These are phyloP conservation scores for Phylloporus sp. DNA, from an alignment of 768 basidiomycete species.

Conservation along the genomic window DNA sequence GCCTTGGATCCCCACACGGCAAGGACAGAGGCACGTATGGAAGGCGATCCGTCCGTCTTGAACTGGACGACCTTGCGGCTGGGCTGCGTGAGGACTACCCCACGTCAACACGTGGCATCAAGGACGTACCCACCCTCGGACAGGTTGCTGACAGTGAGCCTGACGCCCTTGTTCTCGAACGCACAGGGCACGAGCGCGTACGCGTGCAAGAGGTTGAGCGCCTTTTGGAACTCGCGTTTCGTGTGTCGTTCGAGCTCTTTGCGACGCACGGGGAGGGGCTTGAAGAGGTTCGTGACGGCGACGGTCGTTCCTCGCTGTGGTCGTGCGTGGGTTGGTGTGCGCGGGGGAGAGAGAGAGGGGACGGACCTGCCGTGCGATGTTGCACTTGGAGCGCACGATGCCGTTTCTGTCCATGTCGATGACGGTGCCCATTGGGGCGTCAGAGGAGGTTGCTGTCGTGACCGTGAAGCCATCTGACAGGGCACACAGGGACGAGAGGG, in stretches of 20 bases:
- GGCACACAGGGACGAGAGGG: constrained; percentile 88
- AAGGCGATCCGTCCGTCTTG: constrained; percentile 63
- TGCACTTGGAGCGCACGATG: constrained; percentile 48
- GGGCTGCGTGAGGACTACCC: constrained; percentile 2
- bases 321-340: not conserved
- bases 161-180: constrained; percentile 51
- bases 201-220: constrained; percentile 72
- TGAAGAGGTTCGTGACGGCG: constrained; percentile 64
- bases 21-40: constrained; percentile 57
- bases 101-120: too few relatives aligned
- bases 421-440: constrained; percentile 72
- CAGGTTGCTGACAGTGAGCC: constrained; percentile 69
- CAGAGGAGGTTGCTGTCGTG: constrained; percentile 64
- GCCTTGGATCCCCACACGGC: constrained; percentile 84
- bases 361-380: constrained; percentile 73
- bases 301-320: constrained; percentile 86
- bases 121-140: constrained; percentile 67
- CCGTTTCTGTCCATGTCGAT: constrained; percentile 73
- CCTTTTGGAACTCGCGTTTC: constrained; percentile 87
- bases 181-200: constrained; percentile 86
- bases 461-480: constrained; percentile 65
- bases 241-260: constrained; percentile 87
- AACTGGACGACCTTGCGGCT: constrained; percentile 67
- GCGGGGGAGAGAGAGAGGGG: not conserved
- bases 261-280: constrained; percentile 79